Percentiles rank a stretch among this genome's conserved stretches.
Evolutionary conservation across 257 asterid genomes (phyloP).

Genomic region (Solanum pinnatisectum): DNA sequence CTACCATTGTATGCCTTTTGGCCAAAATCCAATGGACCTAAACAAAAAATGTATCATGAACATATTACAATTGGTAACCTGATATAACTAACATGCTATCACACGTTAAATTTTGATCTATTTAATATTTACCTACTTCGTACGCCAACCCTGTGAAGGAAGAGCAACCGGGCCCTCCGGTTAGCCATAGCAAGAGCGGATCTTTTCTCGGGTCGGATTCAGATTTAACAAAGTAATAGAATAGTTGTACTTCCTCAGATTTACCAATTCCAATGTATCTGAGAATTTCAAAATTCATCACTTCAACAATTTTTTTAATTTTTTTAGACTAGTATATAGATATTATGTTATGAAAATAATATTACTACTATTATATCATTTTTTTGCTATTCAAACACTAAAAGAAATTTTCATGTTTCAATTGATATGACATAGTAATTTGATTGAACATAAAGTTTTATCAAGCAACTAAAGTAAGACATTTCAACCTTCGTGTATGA

Average conservation of each 20-base stretch:
- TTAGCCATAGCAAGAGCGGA: constrained; percentile 4
- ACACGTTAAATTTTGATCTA: not conserved
- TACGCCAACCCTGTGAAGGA: not conserved
- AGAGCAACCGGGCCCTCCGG: constrained; percentile 32
- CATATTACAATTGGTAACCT: not conserved
- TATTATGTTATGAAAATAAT: too few species aligned
- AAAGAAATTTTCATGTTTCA: too few species aligned
- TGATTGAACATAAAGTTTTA: too few species aligned
- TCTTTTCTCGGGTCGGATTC: constrained; percentile 11
- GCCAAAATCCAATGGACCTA: constrained; percentile 49
- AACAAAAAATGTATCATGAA: not conserved
- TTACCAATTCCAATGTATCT: constrained; percentile 14
- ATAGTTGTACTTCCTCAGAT: not conserved
- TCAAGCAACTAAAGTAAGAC: too few species aligned
- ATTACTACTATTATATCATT: too few species aligned
- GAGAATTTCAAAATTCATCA: not conserved
- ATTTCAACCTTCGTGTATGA: too few species aligned
- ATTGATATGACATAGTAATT: too few species aligned
- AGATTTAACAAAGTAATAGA: constrained; percentile 21
- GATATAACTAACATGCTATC: not conserved
- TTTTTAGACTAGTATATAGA: too few species aligned
- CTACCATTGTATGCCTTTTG: constrained; percentile 22
- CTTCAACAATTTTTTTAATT: too few species aligned
- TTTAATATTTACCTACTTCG: constrained; percentile 7
- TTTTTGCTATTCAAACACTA: too few species aligned